A percentile compares a stretch with the other conserved stretches of the same genome.
Evolutionary conservation across 208 protist genomes (phyloP).

Genomic region (Borovskyia barvae): DNA sequence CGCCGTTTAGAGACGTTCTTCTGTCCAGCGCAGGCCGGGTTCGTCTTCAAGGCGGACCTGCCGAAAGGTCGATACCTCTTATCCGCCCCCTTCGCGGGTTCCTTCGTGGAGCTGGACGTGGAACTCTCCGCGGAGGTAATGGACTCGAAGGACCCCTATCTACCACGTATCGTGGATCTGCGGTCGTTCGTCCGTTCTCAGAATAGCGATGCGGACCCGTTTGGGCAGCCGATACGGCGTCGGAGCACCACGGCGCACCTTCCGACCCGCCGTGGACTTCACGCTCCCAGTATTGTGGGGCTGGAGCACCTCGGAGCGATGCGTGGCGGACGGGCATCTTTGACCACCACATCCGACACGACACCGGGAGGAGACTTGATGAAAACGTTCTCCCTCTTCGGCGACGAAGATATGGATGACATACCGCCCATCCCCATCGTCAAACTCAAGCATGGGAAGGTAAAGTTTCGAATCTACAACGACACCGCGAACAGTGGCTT

Average conservation of each 20-base stretch:
- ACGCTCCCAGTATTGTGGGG: not conserved
- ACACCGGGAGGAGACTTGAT: not conserved
- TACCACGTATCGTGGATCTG: slow-evolving; percentile 37
- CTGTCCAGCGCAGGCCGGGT: slow-evolving; percentile 59
- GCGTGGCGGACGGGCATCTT: not conserved
- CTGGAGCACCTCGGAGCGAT: not conserved
- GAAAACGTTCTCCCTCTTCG: slow-evolving; percentile 13
- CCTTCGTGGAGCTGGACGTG: slow-evolving; percentile 63
- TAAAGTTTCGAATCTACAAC: slow-evolving; percentile 75
- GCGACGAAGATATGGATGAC: slow-evolving; percentile 22
- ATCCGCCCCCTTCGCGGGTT: slow-evolving; percentile 49
- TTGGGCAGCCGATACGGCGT: slow-evolving; percentile 21
- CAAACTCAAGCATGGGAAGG: slow-evolving; percentile 67
- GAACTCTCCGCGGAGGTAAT: slow-evolving; percentile 47
- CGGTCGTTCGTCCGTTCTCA: slow-evolving; percentile 29
- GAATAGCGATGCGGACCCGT: slow-evolving; percentile 23
- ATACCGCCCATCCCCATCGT: slow-evolving; percentile 34
- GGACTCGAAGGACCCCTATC: slow-evolving; percentile 27
- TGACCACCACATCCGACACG: not conserved
- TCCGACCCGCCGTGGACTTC: slow-evolving; percentile 3
- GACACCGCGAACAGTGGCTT: slow-evolving; percentile 60
- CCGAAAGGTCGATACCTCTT: slow-evolving; percentile 66
- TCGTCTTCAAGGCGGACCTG: slow-evolving; percentile 47
- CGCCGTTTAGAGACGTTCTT: slow-evolving; percentile 64
- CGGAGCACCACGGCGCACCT: slow-evolving; percentile 13